Evolutionary conservation across 768 basidiomycete genomes (phyloP).

Genomic region (Russula ochroleuca): DNA sequence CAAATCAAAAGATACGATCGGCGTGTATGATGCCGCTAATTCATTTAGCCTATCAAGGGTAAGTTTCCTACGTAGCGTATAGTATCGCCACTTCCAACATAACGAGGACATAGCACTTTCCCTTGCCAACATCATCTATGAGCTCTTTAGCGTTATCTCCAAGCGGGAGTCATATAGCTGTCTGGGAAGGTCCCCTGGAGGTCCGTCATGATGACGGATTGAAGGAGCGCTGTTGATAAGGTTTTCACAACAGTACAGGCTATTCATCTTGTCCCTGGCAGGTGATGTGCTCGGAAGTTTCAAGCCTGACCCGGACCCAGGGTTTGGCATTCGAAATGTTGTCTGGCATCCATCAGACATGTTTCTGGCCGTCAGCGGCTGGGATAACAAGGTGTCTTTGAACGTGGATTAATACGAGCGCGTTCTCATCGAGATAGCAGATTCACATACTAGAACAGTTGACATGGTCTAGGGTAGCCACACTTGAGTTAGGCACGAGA

Average conservation of each 20-base stretch:
- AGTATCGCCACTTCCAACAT: slow-evolving; percentile 3
- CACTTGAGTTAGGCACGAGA: slow-evolving; percentile 57
- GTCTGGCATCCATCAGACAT: slow-evolving; percentile 85
- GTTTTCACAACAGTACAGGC: slow-evolving; percentile 55
- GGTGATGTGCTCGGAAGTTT: slow-evolving; percentile 65
- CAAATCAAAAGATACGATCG: slow-evolving; percentile 82
- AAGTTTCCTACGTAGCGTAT: slow-evolving; percentile 30
- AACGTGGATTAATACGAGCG: background rate
- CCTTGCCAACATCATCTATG: slow-evolving; percentile 68
- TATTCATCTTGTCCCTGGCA: slow-evolving; percentile 62
- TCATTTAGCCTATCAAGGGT: slow-evolving; percentile 72
- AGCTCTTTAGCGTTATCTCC: slow-evolving; percentile 73
- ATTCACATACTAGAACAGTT: slow-evolving; percentile 70
- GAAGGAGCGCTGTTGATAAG: background rate
- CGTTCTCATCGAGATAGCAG: slow-evolving; percentile 37
- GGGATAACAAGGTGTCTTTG: slow-evolving; percentile 74
- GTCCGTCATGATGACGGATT: slow-evolving; percentile 37
- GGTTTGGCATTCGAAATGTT: slow-evolving; percentile 73
- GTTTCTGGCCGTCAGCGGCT: slow-evolving; percentile 79
- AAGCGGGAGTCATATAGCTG: slow-evolving; percentile 65
- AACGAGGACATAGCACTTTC: slow-evolving; percentile 60
- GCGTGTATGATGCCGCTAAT: slow-evolving; percentile 73
- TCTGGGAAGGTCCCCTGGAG: slow-evolving; percentile 85
- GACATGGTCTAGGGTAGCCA: slow-evolving; percentile 65
- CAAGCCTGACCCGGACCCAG: slow-evolving; percentile 69